Conservation (phyloP, 2,329 filamentous ascomycete species). For the Tolypocladium pustulatum region DNA sequence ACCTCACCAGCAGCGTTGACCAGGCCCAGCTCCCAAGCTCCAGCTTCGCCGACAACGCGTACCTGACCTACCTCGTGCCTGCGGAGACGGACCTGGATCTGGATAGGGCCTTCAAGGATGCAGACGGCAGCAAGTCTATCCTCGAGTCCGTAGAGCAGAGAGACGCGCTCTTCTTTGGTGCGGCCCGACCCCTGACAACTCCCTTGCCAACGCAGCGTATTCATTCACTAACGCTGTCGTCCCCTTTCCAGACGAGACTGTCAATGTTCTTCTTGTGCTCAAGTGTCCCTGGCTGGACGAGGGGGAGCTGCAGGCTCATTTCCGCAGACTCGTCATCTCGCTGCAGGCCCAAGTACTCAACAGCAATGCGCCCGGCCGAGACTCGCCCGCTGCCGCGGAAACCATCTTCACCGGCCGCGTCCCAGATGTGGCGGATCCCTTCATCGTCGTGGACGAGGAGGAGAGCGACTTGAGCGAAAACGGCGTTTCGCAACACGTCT, state of each 20-base stretch:
- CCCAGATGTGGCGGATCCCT: conserved; percentile 36
- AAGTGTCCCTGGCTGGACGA: conserved; percentile 52
- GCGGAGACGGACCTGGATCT: conserved; percentile 43
- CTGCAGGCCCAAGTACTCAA: conserved; percentile 58
- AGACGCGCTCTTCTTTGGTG: conserved; percentile 63
- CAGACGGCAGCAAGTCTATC: conserved; percentile 31
- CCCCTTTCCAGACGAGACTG: conserved; percentile 54
- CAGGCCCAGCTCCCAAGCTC: conserved; percentile 13
- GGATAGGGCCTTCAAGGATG: conserved; percentile 37
- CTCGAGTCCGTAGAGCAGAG: conserved; percentile 51
- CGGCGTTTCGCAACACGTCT: conserved; percentile 27
- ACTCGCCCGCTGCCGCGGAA: conserved; percentile 41
- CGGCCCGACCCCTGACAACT: conserved; percentile 10
- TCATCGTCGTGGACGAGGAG: conserved; percentile 36
- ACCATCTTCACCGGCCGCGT: conserved; percentile 47
- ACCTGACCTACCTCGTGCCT: conserved; percentile 51
- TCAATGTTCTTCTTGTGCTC: conserved; percentile 58
- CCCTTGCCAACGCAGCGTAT: not conserved
- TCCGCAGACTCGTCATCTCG: conserved; percentile 53
- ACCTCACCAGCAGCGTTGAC: conserved; percentile 10
- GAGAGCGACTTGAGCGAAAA: conserved; percentile 13
- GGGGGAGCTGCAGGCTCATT: conserved; percentile 42
- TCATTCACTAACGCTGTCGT: conserved; percentile 15
- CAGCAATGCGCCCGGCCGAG: conserved; percentile 36
- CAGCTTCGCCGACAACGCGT: conserved; percentile 45